Conservation (phyloP, 2,329 filamentous ascomycete genomes). For the Alternaria triticina region DNA sequence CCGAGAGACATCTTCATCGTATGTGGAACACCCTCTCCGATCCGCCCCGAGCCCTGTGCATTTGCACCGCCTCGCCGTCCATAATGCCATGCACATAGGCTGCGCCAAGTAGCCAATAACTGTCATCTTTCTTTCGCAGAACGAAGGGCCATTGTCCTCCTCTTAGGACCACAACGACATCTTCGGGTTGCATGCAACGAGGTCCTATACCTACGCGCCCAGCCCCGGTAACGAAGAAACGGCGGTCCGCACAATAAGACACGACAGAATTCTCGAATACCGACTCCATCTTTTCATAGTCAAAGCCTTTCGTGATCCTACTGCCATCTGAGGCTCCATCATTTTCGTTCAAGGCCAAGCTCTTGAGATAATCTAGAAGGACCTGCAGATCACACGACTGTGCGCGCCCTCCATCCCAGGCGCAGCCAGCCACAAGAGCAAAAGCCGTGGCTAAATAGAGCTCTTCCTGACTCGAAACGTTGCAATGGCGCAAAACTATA, state of each 20-base stretch:
- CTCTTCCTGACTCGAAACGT: too few relatives aligned
- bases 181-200: not conserved
- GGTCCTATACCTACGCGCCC: not conserved
- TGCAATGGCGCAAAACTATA: accelerated
- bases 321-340: accelerated
- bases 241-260: not conserved
- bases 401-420: accelerated
- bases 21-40: not conserved
- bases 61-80: not conserved
- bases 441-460: not conserved
- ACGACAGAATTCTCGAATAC: accelerated
- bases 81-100: not conserved
- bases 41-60: not conserved
- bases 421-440: not conserved
- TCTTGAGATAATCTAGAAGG: not conserved
- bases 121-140: accelerated
- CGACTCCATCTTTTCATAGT: accelerated
- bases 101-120: accelerated
- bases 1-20: too few relatives aligned
- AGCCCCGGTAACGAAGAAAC: not conserved
- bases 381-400: not conserved
- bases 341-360: accelerated
- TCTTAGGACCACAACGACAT: not conserved
- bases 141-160: accelerated
- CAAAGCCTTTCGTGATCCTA: accelerated